These are phyloP conservation scores for Phytophthora sp. DNA, from an alignment of 352 stramenopile genomes.

Conservation along the genomic window DNA sequence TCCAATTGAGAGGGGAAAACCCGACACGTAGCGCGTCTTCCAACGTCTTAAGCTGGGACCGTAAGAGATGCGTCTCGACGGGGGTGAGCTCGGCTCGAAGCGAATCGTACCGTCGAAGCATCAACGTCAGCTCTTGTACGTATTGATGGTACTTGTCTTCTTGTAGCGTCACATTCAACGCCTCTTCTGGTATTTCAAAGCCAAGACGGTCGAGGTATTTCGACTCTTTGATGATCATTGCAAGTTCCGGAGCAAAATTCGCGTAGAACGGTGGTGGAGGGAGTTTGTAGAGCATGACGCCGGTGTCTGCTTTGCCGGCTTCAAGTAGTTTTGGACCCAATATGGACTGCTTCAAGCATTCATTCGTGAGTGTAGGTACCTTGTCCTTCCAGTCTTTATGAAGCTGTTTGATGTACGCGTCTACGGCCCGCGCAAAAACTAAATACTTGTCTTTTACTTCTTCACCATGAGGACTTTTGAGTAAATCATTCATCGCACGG, in stretches of 20 bases:
- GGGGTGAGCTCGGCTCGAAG: conserved; percentile 84
- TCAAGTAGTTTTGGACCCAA: conserved; percentile 84
- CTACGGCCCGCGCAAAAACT: conserved; percentile 91
- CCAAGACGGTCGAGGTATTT: conserved; percentile 96
- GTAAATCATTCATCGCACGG: conserved; percentile 92
- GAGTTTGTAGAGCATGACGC: conserved; percentile 82
- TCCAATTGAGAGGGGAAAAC: conserved; percentile 97
- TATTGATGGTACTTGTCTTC: conserved; percentile 97
- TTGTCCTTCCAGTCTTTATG: conserved; percentile 94
- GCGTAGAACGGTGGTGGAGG: conserved; percentile 92
- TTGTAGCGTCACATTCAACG: conserved; percentile 96
- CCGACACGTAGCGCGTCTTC: conserved; percentile 87
- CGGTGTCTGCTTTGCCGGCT: conserved; percentile 76
- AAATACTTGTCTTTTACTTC: conserved; percentile 95
- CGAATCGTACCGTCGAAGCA: conserved; percentile 92
- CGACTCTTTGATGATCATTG: conserved; percentile 95
- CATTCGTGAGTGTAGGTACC: conserved; percentile 87
- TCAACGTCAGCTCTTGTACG: conserved; percentile 91
- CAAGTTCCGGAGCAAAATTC: conserved; percentile 93
- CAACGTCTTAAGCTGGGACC: conserved; percentile 90
- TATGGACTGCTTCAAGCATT: conserved; percentile 95
- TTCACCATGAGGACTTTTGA: conserved; percentile 91
- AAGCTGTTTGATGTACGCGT: conserved; percentile 92
- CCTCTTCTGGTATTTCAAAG: conserved; percentile 95
- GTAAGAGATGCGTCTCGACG: conserved; percentile 91